phyloP scores from a whole-genome alignment of 1,139 yeast genomes.

The Hanseniaspora sp. region DNA sequence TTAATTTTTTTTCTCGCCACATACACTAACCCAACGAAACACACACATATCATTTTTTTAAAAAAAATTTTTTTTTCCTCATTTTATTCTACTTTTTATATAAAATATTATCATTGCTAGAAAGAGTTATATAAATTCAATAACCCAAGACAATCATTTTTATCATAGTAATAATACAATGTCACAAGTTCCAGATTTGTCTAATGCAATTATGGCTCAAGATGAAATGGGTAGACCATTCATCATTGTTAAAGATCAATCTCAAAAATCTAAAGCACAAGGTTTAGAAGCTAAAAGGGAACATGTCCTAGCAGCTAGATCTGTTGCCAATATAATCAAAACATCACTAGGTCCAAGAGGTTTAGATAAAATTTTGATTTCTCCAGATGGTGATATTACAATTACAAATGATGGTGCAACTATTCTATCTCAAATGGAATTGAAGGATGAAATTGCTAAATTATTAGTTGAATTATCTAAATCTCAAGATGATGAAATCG shows the following conservation, averaged over 20 bases:
- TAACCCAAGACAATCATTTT: not conserved
- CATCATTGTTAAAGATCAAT: conserved; percentile 94
- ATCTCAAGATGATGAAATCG: conserved; percentile 97
- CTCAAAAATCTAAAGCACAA: conserved; percentile 79
- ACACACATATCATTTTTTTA: too few species aligned
- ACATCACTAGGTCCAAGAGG: conserved; percentile 97
- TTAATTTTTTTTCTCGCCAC: too few species aligned
- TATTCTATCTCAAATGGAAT: conserved; percentile 87
- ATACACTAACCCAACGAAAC: too few species aligned
- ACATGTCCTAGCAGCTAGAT: conserved; percentile 90
- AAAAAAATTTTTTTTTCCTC: too few species aligned
- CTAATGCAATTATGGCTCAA: conserved; percentile 96
- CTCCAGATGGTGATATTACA: conserved; percentile 94
- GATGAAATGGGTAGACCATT: conserved; percentile 99
- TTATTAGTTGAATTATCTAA: conserved; percentile 84
- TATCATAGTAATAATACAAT: conserved; percentile 16
- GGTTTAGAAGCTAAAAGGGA: conserved; percentile 93
- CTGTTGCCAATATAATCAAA: conserved; percentile 84
- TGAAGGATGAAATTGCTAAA: conserved; percentile 93
- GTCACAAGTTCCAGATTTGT: conserved; percentile 69
- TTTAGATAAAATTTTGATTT: conserved; percentile 84
- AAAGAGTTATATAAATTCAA: not conserved
- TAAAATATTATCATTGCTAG: too few species aligned
- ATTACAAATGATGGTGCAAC: conserved; percentile 99
- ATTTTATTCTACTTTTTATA: too few species aligned